Conservation (phyloP, 2,329 filamentous ascomycete genomes). For the Penicillium vulpinum region DNA sequence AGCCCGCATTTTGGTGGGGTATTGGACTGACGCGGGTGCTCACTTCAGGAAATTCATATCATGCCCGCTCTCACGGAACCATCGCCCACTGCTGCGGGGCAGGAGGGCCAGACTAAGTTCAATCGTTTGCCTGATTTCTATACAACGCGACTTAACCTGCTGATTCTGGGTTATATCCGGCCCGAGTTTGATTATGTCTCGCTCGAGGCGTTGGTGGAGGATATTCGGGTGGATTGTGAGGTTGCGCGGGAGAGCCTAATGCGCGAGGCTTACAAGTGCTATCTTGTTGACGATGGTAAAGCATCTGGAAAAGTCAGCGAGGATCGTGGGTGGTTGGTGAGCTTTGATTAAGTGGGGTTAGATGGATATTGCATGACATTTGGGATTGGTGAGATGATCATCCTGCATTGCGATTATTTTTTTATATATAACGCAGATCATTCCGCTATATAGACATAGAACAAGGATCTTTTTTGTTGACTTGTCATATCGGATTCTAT, state of each 20-base stretch:
- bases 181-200: slow-evolving; percentile 86
- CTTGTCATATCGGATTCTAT: background rate
- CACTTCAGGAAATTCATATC: slow-evolving; percentile 74
- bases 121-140: slow-evolving; percentile 72
- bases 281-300: slow-evolving; percentile 36
- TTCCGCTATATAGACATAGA: background rate
- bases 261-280: slow-evolving; percentile 60
- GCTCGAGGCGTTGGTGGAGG: slow-evolving; percentile 78
- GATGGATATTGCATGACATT: background rate
- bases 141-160: slow-evolving; percentile 71
- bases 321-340: slow-evolving; percentile 38
- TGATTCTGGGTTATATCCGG: slow-evolving; percentile 83
- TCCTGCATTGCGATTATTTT: background rate
- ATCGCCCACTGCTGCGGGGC: slow-evolving; percentile 33
- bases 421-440: background rate
- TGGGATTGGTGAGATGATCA: background rate
- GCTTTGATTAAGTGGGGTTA: slow-evolving; percentile 22
- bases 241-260: slow-evolving; percentile 74
- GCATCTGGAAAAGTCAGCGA: slow-evolving; percentile 30
- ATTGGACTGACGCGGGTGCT: background rate
- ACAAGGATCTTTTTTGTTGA: background rate
- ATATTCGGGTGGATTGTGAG: slow-evolving; percentile 86
- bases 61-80: slow-evolving; percentile 66
- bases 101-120: slow-evolving; percentile 35
- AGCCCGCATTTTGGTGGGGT: background rate